Conservation (phyloP, 1,284 basidiomycete species). For the Abortiporus biennis region DNA sequence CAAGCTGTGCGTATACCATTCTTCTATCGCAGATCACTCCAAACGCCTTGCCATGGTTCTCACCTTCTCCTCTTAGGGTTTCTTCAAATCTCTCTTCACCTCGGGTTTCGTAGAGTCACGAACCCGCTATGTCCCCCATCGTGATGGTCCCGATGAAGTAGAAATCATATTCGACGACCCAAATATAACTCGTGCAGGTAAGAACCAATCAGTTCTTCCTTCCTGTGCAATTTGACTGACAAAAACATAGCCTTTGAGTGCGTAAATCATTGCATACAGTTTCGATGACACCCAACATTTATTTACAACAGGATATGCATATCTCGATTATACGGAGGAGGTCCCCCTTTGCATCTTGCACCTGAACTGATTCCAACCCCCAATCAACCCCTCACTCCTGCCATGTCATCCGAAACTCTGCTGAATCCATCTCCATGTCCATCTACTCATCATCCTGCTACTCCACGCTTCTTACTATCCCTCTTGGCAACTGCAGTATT, state of each 20-base stretch:
- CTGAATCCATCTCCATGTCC: constrained; percentile 30
- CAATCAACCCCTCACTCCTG: constrained; percentile 56
- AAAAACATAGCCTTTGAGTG: constrained; percentile 34
- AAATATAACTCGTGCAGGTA: constrained; percentile 82
- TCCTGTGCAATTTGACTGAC: constrained; percentile 13
- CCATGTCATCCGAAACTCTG: constrained; percentile 18
- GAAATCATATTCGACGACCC: constrained; percentile 76
- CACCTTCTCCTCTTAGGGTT: constrained; percentile 44
- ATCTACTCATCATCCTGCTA: constrained; percentile 61
- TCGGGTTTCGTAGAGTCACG: constrained; percentile 58
- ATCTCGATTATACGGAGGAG: constrained; percentile 81
- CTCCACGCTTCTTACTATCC: constrained; percentile 80
- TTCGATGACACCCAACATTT: not conserved
- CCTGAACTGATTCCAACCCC: constrained; percentile 62
- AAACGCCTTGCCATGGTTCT: constrained; percentile 3
- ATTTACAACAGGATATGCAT: constrained; percentile 61
- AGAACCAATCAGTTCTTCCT: constrained; percentile 17
- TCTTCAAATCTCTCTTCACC: constrained; percentile 81
- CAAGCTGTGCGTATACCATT: constrained; percentile 58
- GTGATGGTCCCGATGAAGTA: constrained; percentile 35
- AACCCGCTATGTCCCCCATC: constrained; percentile 14
- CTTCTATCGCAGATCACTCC: not conserved
- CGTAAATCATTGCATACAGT: constrained; percentile 15
- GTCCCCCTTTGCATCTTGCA: constrained; percentile 66
- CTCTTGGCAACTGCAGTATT: constrained; percentile 84